Conservation (phyloP, 1,284 basidiomycete genomes). For the Takashimella koratensis region DNA sequence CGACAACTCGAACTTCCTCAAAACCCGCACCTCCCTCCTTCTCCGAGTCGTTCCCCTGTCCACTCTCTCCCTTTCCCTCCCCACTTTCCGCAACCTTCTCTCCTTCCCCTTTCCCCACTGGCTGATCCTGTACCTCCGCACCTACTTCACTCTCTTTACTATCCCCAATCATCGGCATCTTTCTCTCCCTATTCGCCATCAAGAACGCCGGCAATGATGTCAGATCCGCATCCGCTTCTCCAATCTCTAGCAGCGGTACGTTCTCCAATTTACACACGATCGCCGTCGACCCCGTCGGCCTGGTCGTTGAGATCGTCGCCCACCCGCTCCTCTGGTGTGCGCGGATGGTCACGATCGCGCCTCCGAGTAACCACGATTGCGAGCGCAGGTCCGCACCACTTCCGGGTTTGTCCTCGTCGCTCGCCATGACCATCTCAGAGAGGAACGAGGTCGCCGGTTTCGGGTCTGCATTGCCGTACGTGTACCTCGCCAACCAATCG, state of each 20-base stretch:
- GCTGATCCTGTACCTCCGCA: background rate
- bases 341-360: constrained; percentile 80
- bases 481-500: constrained; percentile 94
- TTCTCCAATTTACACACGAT: constrained; percentile 91
- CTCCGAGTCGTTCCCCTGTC: too few relatives aligned
- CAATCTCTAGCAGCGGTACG: constrained; percentile 73
- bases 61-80: too few relatives aligned
- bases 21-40: too few relatives aligned
- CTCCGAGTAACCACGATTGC: constrained; percentile 82
- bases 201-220: constrained; percentile 66
- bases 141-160: background rate
- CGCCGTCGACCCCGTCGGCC: constrained; percentile 81
- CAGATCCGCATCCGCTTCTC: constrained; percentile 72
- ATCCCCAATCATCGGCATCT: background rate
- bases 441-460: constrained; percentile 78
- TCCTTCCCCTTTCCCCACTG: background rate
- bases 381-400: constrained; percentile 23
- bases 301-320: constrained; percentile 80
- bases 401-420: constrained; percentile 21
- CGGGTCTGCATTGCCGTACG: constrained; percentile 90
- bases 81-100: background rate
- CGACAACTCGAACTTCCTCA: too few relatives aligned
- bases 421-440: constrained; percentile 57
- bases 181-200: constrained; percentile 62
- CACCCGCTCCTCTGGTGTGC: constrained; percentile 73